These are phyloP conservation scores for Amylostereum areolatum DNA, from an alignment of 1,284 basidiomycete genomes.

Conservation along the genomic window DNA sequence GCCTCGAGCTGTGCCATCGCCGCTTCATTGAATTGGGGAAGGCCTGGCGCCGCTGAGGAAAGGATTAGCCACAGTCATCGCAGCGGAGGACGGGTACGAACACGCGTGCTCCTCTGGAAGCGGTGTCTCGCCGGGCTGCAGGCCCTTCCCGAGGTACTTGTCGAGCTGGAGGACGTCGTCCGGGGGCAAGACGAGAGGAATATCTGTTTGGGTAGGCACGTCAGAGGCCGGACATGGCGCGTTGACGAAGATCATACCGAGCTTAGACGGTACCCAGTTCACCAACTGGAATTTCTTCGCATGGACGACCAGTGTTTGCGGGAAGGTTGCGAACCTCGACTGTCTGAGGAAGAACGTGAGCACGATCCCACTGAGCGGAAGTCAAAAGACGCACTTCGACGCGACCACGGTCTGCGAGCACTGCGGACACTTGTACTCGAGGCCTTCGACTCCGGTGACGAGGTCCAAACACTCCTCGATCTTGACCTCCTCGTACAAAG, in stretches of 20 bases:
- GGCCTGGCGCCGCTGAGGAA: constrained; percentile 21
- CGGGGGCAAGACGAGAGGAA: constrained; percentile 75
- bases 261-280: constrained; percentile 95
- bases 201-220: constrained; percentile 44
- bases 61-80: background rate
- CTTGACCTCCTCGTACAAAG: constrained; percentile 64
- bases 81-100: constrained; percentile 15
- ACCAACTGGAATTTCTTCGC: constrained; percentile 94
- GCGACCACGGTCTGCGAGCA: constrained; percentile 65
- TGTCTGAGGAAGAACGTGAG: constrained; percentile 36
- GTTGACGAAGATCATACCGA: constrained; percentile 48
- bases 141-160: constrained; percentile 65
- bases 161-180: constrained; percentile 64
- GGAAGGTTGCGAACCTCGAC: constrained; percentile 81
- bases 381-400: constrained; percentile 35
- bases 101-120: constrained; percentile 54
- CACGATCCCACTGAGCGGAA: background rate
- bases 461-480: constrained; percentile 65
- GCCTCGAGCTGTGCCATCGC: constrained; percentile 72
- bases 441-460: constrained; percentile 60
- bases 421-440: constrained; percentile 66
- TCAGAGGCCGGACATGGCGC: background rate
- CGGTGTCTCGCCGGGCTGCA: constrained; percentile 70
- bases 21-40: constrained; percentile 65
- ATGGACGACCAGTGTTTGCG: constrained; percentile 84